phyloP scores from a whole-genome alignment of 2,329 filamentous ascomycete species.

The Xylaria sp. region DNA sequence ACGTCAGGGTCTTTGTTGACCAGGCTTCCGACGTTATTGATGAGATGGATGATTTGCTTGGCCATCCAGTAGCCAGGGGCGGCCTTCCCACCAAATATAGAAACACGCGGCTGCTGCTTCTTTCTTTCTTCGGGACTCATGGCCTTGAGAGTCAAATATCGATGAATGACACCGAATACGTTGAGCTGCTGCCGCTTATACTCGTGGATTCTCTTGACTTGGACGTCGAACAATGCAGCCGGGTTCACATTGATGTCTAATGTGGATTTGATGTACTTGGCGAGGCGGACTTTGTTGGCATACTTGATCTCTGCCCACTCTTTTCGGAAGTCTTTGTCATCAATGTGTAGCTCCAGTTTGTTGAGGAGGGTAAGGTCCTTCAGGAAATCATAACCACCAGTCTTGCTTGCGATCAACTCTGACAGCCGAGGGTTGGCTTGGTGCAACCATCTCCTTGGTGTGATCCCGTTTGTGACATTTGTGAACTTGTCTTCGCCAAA shows the following conservation, averaged over 20 bases:
- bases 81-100: slow-evolving; percentile 97
- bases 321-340: slow-evolving; percentile 90
- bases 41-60: slow-evolving; percentile 96
- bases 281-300: slow-evolving; percentile 92
- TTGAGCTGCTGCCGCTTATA: slow-evolving; percentile 99
- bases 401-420: slow-evolving; percentile 89
- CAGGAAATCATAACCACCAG: slow-evolving; percentile 84
- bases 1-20: slow-evolving; percentile 94
- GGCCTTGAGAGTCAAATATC: slow-evolving; percentile 88
- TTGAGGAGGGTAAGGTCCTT: slow-evolving; percentile 90
- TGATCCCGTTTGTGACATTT: slow-evolving; percentile 98
- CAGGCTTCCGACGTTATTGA: slow-evolving; percentile 90
- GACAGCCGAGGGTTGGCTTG: slow-evolving; percentile 95
- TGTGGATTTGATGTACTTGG: slow-evolving; percentile 87
- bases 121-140: slow-evolving; percentile 86
- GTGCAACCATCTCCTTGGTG: slow-evolving; percentile 94
- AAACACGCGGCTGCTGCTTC: slow-evolving; percentile 87
- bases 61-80: slow-evolving; percentile 99
- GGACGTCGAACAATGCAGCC: slow-evolving; percentile 89
- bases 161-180: slow-evolving; percentile 97
- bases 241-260: slow-evolving; percentile 88
- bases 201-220: slow-evolving; percentile 99
- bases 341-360: slow-evolving; percentile 83
- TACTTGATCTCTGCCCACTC: slow-evolving; percentile 98
- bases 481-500: slow-evolving; percentile 98